A percentile compares a stretch with the other conserved stretches of the same genome.
phyloP scores from a whole-genome alignment of 495 filamentous ascomycete species.

The Copromyces sp. region DNA sequence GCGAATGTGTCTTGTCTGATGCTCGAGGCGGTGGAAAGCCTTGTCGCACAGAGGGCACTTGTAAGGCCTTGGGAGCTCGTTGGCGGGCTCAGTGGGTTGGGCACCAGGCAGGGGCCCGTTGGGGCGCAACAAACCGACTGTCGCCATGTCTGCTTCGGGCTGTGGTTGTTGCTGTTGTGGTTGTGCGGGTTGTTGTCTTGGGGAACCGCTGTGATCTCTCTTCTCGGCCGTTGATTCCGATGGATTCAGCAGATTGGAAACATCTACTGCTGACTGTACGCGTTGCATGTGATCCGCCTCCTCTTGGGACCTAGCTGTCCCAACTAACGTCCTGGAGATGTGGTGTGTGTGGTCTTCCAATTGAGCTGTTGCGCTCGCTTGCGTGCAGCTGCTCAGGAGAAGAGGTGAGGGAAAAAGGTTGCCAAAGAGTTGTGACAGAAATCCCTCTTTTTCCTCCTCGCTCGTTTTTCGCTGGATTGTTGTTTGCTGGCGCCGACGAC shows the following conservation, averaged over 20 bases:
- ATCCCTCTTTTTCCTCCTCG: neutral
- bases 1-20: conserved; percentile 94
- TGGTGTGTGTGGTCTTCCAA: conserved; percentile 4
- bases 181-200: conserved; percentile 16
- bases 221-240: conserved; percentile 26
- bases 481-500: neutral
- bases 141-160: conserved; percentile 51
- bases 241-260: conserved; percentile 69
- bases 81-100: conserved; percentile 38
- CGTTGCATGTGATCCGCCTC: conserved; percentile 58
- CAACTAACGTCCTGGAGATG: conserved; percentile 1
- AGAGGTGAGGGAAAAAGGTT: neutral
- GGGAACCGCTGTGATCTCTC: conserved; percentile 10
- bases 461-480: neutral
- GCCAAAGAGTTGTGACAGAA: neutral
- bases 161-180: conserved; percentile 25
- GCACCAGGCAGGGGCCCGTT: conserved; percentile 52
- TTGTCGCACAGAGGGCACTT: conserved; percentile 98
- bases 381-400: conserved; percentile 13
- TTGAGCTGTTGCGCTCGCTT: conserved; percentile 14
- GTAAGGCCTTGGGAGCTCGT: conserved; percentile 88
- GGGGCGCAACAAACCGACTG: conserved; percentile 58
- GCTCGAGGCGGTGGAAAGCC: conserved; percentile 96
- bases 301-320: conserved; percentile 2
- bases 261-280: conserved; percentile 61